Conservation (phyloP, 2,329 filamentous ascomycete genomes). For the Colletotrichum brevisporum region DNA sequence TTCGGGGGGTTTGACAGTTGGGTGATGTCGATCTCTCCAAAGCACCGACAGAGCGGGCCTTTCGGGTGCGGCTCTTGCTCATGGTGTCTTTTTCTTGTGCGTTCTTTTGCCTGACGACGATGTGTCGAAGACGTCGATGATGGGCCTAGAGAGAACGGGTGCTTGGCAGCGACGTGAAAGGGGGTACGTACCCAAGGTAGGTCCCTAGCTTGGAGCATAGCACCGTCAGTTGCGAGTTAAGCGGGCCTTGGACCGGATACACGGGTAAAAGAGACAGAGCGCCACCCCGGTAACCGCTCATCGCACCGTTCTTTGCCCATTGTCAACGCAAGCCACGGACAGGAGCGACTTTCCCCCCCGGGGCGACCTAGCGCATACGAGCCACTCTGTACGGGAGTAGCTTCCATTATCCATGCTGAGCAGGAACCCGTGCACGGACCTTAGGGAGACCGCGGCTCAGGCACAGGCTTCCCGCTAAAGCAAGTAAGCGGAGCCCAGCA, state of each 20-base stretch:
- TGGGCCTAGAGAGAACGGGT: not conserved
- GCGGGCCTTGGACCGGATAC: not conserved
- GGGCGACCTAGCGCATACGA: slow-evolving; percentile 27
- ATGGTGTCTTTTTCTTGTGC: too few relatives aligned
- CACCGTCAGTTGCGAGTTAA: not conserved
- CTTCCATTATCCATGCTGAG: too few relatives aligned
- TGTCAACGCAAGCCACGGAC: not conserved
- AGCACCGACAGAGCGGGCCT: not conserved
- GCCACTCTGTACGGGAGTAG: not conserved
- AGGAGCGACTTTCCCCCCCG: slow-evolving; percentile 16
- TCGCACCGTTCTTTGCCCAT: not conserved
- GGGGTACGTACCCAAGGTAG: too few relatives aligned
- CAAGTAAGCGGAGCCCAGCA: slow-evolving; percentile 17
- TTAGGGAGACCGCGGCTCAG: slow-evolving; percentile 6
- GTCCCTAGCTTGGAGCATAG: not conserved
- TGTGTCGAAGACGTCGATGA: not conserved
- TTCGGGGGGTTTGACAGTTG: slow-evolving; percentile 2
- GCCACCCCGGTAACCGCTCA: slow-evolving; percentile 32
- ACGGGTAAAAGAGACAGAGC: slow-evolving; percentile 35
- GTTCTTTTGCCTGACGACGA: too few relatives aligned
- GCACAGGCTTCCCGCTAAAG: slow-evolving; percentile 28
- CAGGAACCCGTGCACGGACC: slow-evolving; percentile 4
- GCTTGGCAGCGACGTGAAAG: slow-evolving; percentile 22
- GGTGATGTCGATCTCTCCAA: slow-evolving; percentile 16
- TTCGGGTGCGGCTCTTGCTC: slow-evolving; percentile 8